Evolutionary conservation across 192 early-diverging fungal genomes (phyloP).

Genomic region (Phlyctochytrium planicorne): DNA sequence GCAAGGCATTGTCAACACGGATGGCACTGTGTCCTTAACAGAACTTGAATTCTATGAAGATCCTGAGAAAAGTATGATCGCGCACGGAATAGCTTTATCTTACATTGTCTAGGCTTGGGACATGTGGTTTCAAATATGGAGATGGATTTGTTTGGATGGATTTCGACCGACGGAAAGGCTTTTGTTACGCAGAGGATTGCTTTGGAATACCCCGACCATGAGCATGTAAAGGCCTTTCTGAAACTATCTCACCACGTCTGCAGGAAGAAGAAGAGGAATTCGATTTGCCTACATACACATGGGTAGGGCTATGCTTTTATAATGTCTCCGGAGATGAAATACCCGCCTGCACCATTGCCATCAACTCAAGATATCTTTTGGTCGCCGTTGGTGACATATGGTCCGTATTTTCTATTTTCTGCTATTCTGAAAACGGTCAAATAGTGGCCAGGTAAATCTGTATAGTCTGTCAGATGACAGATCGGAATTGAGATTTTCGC

Average conservation of each 20-base stretch:
- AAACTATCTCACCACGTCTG: too few species aligned
- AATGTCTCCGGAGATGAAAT: slow-evolving; percentile 3
- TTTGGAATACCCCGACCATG: neutral
- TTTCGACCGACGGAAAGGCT: slow-evolving; percentile 59
- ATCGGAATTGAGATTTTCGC: slow-evolving; percentile 44
- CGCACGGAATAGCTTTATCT: neutral
- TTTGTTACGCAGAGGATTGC: slow-evolving; percentile 50
- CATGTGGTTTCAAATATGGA: slow-evolving; percentile 3
- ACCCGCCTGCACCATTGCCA: slow-evolving; percentile 54
- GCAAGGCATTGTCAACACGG: slow-evolving; percentile 61
- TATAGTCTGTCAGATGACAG: slow-evolving; percentile 54
- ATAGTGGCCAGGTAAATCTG: slow-evolving; percentile 52
- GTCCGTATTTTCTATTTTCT: slow-evolving; percentile 3
- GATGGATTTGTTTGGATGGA: slow-evolving; percentile 55
- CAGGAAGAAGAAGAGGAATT: neutral
- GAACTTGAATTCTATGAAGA: slow-evolving; percentile 53
- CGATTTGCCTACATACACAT: slow-evolving; percentile 13
- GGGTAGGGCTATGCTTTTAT: slow-evolving; percentile 38
- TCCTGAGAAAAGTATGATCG: slow-evolving; percentile 34
- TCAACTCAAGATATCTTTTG: slow-evolving; percentile 69
- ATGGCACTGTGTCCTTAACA: slow-evolving; percentile 51
- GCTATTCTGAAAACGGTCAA: neutral
- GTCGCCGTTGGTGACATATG: slow-evolving; percentile 62
- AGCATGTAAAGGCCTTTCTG: too few species aligned
- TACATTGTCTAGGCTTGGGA: neutral